Evolutionary conservation across 2,329 filamentous ascomycete genomes (phyloP).

Genomic region (Fusarium sp.): DNA sequence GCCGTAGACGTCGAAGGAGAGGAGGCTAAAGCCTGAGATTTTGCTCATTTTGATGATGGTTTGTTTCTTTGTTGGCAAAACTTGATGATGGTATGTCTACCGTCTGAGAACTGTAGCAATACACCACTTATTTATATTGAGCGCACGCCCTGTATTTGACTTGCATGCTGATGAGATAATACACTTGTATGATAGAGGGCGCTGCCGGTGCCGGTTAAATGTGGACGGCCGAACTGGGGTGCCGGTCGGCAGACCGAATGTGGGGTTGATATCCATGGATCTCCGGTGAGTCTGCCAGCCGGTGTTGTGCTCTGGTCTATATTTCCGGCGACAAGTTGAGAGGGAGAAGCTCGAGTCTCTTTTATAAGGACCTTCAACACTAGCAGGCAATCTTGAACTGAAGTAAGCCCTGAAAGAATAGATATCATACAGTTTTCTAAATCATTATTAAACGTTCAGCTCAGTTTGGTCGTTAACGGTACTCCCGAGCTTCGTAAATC

Average conservation of each 20-base stretch:
- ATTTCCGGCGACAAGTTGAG: not conserved
- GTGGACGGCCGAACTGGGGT: slow-evolving; percentile 20
- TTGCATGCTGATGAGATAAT: slow-evolving; percentile 10
- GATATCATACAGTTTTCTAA: too few relatives aligned
- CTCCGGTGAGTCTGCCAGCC: slow-evolving; percentile 1
- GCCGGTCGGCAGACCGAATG: slow-evolving; percentile 32
- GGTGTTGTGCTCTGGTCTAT: not conserved
- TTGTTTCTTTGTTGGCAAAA: slow-evolving; percentile 9
- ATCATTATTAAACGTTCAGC: not conserved
- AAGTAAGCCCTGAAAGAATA: too few relatives aligned
- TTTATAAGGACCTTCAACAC: too few relatives aligned
- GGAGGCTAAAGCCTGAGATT: slow-evolving; percentile 53
- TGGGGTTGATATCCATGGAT: slow-evolving; percentile 10
- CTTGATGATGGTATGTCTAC: not conserved
- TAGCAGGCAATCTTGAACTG: too few relatives aligned
- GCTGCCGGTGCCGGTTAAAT: slow-evolving; percentile 21
- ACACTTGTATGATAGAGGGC: slow-evolving; percentile 7
- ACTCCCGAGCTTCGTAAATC: not conserved
- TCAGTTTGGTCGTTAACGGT: not conserved
- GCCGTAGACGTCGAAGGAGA: slow-evolving; percentile 85
- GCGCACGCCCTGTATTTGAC: slow-evolving; percentile 34
- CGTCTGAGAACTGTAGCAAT: not conserved
- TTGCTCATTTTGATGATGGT: slow-evolving; percentile 31
- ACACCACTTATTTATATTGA: slow-evolving; percentile 11
- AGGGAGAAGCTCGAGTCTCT: too few relatives aligned